Evolutionary conservation across 495 filamentous ascomycete genomes (phyloP).

Genomic region (Aspergillus biplanus): DNA sequence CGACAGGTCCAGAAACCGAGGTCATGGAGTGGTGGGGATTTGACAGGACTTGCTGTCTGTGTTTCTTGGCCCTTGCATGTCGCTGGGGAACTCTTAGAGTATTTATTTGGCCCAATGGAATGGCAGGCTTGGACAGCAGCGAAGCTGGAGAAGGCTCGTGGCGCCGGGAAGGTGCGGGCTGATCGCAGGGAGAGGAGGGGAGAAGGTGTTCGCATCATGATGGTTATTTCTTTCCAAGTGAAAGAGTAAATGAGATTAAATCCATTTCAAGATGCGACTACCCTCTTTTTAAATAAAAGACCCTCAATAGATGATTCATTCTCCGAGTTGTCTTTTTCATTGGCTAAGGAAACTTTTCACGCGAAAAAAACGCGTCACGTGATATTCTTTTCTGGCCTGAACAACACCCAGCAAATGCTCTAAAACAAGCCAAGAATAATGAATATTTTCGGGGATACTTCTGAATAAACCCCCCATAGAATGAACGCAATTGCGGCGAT

Average conservation of each 20-base stretch:
- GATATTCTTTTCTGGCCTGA: too few relatives aligned
- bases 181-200: not conserved
- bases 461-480: too few relatives aligned
- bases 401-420: too few relatives aligned
- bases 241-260: not conserved
- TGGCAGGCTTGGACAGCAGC: not conserved
- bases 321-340: too few relatives aligned
- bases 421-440: too few relatives aligned
- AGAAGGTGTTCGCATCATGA: not conserved
- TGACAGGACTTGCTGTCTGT: not conserved
- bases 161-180: not conserved
- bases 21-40: not conserved
- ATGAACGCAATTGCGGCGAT: too few relatives aligned
- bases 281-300: too few relatives aligned
- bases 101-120: not conserved
- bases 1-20: conserved; percentile 38
- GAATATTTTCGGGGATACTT: too few relatives aligned
- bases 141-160: not conserved
- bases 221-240: not conserved
- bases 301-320: too few relatives aligned
- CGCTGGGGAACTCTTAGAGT: not conserved
- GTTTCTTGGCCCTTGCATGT: not conserved
- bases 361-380: too few relatives aligned
- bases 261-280: not conserved
- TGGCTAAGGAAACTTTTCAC: too few relatives aligned